Conservation (phyloP, 164 flowering plant species). For the Liriodendron chinense region DNA sequence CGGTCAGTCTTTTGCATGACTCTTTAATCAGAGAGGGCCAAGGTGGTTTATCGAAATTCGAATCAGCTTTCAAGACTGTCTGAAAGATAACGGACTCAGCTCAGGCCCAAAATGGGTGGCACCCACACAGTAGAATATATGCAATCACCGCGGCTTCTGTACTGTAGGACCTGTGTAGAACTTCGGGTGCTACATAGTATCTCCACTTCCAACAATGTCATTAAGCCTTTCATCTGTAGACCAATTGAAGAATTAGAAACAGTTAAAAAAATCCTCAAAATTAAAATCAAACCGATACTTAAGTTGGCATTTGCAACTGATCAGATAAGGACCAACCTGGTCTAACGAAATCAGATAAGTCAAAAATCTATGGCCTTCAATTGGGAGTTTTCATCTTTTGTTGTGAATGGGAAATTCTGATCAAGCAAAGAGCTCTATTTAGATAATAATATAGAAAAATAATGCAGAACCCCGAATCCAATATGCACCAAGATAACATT, state of each 20-base stretch:
- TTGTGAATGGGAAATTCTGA: constrained; percentile 81
- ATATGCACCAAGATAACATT: background rate
- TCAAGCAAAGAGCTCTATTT: constrained; percentile 19
- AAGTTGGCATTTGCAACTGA: background rate
- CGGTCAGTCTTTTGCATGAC: too few relatives aligned
- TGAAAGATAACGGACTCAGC: constrained; percentile 83
- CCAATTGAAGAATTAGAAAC: background rate
- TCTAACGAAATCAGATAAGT: constrained; percentile 85
- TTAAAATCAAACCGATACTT: background rate
- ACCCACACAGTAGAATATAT: constrained; percentile 88
- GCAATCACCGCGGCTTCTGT: constrained; percentile 96
- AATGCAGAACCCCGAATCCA: background rate
- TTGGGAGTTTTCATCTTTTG: constrained; percentile 70
- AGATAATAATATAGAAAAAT: constrained; percentile 11
- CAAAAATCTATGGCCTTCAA: constrained; percentile 94
- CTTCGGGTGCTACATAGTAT: constrained; percentile 96
- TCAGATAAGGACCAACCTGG: constrained; percentile 58
- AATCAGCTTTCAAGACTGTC: constrained; percentile 80
- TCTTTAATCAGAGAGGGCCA: too few relatives aligned
- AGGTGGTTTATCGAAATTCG: constrained; percentile 84
- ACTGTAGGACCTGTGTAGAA: too few relatives aligned
- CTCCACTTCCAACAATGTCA: constrained; percentile 96
- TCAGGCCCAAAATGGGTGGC: constrained; percentile 96
- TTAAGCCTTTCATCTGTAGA: constrained; percentile 84
- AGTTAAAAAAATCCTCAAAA: background rate